Evolutionary conservation across 202 grass and related monocot species (phyloP).

Genomic region (Schoenoplectus tabernaemontani): DNA sequence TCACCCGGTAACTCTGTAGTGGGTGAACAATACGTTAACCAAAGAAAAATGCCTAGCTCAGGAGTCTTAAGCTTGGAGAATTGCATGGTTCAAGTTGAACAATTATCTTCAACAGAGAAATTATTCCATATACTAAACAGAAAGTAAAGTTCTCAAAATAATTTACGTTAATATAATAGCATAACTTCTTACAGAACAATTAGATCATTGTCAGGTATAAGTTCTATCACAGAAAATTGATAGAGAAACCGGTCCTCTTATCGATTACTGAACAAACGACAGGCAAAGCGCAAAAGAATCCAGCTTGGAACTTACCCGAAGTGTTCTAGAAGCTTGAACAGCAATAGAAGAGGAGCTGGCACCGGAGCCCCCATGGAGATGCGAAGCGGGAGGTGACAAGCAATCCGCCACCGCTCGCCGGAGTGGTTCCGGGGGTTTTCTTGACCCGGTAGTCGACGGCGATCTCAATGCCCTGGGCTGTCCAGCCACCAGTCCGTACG

Average conservation of each 20-base stretch:
- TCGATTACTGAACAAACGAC: neutral
- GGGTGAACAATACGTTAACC: neutral
- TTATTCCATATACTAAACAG: neutral
- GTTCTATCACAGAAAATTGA: neutral
- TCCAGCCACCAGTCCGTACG: constrained; percentile 27
- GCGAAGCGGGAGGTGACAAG: constrained; percentile 65
- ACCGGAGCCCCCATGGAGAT: constrained; percentile 51
- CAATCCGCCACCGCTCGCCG: constrained; percentile 86
- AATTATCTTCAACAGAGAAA: neutral
- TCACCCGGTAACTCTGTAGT: neutral
- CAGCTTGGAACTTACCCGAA: constrained; percentile 46
- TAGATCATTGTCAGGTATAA: neutral
- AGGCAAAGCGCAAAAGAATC: neutral
- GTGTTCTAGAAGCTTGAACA: constrained; percentile 58
- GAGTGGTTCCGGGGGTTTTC: constrained; percentile 82
- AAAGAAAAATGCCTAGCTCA: neutral
- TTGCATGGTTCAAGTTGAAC: neutral
- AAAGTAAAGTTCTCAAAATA: neutral
- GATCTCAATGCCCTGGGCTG: constrained; percentile 23
- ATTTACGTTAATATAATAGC: neutral
- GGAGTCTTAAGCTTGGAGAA: neutral
- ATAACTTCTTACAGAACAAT: neutral
- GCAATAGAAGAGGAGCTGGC: constrained; percentile 34
- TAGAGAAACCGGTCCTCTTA: neutral
- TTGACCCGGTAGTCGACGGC: constrained; percentile 24